phyloP scores from a whole-genome alignment of 2,329 filamentous ascomycete species.

The Orbilia javanica region DNA sequence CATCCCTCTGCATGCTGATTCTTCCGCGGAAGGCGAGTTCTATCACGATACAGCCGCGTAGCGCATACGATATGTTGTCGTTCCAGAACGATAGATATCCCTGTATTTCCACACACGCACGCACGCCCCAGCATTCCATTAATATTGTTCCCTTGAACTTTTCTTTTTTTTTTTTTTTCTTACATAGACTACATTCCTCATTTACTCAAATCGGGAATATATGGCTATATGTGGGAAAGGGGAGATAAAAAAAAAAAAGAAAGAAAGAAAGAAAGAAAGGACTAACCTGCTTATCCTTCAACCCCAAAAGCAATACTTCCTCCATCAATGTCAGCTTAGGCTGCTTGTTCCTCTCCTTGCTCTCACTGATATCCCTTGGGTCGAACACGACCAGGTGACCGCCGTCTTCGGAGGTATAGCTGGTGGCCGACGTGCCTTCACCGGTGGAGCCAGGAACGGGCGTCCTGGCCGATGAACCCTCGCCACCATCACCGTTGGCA shows the following conservation, averaged over 20 bases:
- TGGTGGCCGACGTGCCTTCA: constrained; percentile 75
- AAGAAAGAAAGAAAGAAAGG: background rate
- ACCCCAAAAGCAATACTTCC: constrained; percentile 90
- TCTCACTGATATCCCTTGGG: constrained; percentile 96
- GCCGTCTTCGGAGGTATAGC: constrained; percentile 91
- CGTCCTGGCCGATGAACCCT: constrained; percentile 72
- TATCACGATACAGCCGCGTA: constrained; percentile 97
- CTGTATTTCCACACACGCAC: constrained; percentile 67
- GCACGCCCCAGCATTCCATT: constrained; percentile 12
- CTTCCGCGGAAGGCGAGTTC: constrained; percentile 95
- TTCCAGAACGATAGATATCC: constrained; percentile 99
- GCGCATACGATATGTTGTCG: constrained; percentile 98
- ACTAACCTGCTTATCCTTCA: constrained; percentile 97
- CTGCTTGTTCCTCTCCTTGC: constrained; percentile 94
- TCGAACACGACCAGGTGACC: constrained; percentile 76
- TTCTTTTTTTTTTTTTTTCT: too few relatives aligned
- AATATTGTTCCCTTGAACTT: background rate
- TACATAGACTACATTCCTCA: too few relatives aligned
- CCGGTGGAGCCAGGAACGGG: constrained; percentile 69
- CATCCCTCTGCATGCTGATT: constrained; percentile 98
- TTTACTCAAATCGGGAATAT: background rate
- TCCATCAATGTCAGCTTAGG: constrained; percentile 99
- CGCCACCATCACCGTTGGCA: constrained; percentile 75
- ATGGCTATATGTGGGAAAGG: background rate
- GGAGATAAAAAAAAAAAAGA: background rate